Evolutionary conservation across 2,329 filamentous ascomycete genomes (phyloP), one percentile per base, ranked within the genome.

Genomic region (Colletotrichum sp.): DNA sequence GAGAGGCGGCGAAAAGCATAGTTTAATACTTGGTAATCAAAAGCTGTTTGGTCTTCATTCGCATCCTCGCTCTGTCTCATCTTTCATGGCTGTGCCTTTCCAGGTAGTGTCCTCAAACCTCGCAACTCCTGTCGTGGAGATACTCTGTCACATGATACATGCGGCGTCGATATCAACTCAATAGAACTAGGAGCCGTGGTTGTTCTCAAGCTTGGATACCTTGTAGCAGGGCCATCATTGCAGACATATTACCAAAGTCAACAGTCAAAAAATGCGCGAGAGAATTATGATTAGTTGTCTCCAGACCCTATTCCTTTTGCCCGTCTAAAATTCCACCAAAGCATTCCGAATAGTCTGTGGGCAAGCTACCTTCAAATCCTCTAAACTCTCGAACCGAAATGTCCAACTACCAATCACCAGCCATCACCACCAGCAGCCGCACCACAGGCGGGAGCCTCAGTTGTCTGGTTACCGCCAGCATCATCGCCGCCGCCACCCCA

Each of bases 321-420:
- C 66, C 43, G 29, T 29, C 15, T 34, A n/a, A 66, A 21, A 43
- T 18, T 59, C 62, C 47, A 63, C 67, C 66, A 70, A 75, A 74
- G 66, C 43, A 75, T 74, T 73, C 70, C 61, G 73, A 75, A 75
- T 75, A 75, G 73, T 69, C 73, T 31, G 47, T 62, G 61, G 43
- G 68, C 63, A 71, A 63, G 33, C 27, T 62, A 36, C 6, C 36
- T 34, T 63, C 69, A 67, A 31, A 21, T 72, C 34, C 62, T 64
- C 55, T 24, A 67, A 65, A 58, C 29, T 43, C 34, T 15, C 61
- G 31, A 63, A 55, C 21, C 21, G 51, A 67, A 58, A 24, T 34
- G 27, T 69, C 71, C 73, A 68, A 70, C 65, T 33, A 75, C 74
- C 71, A 58, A 33, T 57, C 51, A 68, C 43, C 43, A 47, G 57